Percentiles rank a stretch among this genome's conserved stretches.
These are phyloP conservation scores for Albugo laibachii DNA, from an alignment of 352 stramenopile genomes.

Conservation along the genomic window DNA sequence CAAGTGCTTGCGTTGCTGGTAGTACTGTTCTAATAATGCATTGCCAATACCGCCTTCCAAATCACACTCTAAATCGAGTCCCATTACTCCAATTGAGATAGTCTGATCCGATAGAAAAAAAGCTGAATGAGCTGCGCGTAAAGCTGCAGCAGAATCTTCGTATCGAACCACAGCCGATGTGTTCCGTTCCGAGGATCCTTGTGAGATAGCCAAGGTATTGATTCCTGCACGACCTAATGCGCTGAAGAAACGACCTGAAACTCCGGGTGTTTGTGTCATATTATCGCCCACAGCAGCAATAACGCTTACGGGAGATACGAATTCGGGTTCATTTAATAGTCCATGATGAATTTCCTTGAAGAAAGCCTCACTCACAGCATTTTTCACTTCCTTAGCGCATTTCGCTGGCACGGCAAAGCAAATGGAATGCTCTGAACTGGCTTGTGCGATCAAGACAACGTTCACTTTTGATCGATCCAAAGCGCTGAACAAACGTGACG, in stretches of 20 bases:
- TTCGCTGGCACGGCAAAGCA: constrained; percentile 84
- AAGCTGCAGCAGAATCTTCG: constrained; percentile 75
- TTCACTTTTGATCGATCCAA: constrained; percentile 85
- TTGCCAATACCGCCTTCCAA: constrained; percentile 36
- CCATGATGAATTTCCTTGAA: constrained; percentile 79
- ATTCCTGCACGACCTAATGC: constrained; percentile 86
- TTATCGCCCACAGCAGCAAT: constrained; percentile 91
- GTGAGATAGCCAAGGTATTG: constrained; percentile 90
- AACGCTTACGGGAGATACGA: constrained; percentile 82
- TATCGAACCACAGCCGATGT: constrained; percentile 87
- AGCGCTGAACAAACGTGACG: constrained; percentile 81
- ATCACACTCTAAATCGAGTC: constrained; percentile 34
- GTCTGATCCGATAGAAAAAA: constrained; percentile 90
- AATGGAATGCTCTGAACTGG: constrained; percentile 89
- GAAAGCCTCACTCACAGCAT: constrained; percentile 62
- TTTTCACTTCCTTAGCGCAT: constrained; percentile 38
- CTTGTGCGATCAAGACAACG: constrained; percentile 88
- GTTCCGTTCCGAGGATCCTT: constrained; percentile 87
- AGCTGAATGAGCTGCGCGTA: constrained; percentile 86
- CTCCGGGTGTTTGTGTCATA: constrained; percentile 84
- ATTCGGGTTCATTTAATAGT: constrained; percentile 62
- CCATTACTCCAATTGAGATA: constrained; percentile 84
- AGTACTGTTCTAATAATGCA: constrained; percentile 74
- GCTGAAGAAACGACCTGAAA: constrained; percentile 87
- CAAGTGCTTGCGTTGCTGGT: constrained; percentile 69